Base-by-base conservation (phyloP, 306 rosid genomes). In the Quercus agrifolia region DNA sequence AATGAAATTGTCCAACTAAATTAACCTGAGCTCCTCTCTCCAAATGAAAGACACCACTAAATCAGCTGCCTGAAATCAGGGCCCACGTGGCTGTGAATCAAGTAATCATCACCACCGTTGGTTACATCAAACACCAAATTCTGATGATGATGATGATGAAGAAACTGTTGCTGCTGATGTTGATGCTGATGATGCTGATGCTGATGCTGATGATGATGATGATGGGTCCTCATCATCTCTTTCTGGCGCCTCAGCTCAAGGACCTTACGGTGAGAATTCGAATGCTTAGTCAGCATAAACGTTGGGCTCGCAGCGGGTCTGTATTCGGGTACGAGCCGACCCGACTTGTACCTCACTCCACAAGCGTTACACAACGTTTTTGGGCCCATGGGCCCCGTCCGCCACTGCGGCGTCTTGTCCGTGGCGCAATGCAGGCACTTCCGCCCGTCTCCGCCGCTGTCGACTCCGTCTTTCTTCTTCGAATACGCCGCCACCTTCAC, bases 261-360 rank as follows among this genome's bases (percentile, higher is more conserved):
- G 23, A 95, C 99, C 71, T 95, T 95, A 2, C 98, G 89, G 84
- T 96, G 99, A 1, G 99, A 96, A 83, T 96, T 96, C 0, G 99
- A 96, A 79, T 96, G 99, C 72, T 91, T 96, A 1, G 98, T 96
- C 77, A 91, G 87, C 78, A 93, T 81, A 4, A 93, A 96, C 0
- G 99, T 96, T 11, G 98, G 99, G 85, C 99, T 96, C 1, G 99
- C 87, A 0, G 99, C 98, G 1, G 99, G 99, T 46, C 99, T 83
- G 70, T 93, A 93, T 77, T 96, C 99, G 1, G 98, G 96, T 54
- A 95, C 99, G 0, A 94, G 75, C 46, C 98, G 77, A 0, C 98
- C 98, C 0, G 98, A 94, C 75, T 94, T 94, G 79, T 89, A 94
- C 52, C 98, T 83, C 15, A 94, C 98, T 2, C 98, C 98, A 12